Percentiles rank a stretch among this genome's conserved stretches.
phyloP scores from a whole-genome alignment of 371 early-diverging fungal genomes.

The Mortierella sp. region DNA sequence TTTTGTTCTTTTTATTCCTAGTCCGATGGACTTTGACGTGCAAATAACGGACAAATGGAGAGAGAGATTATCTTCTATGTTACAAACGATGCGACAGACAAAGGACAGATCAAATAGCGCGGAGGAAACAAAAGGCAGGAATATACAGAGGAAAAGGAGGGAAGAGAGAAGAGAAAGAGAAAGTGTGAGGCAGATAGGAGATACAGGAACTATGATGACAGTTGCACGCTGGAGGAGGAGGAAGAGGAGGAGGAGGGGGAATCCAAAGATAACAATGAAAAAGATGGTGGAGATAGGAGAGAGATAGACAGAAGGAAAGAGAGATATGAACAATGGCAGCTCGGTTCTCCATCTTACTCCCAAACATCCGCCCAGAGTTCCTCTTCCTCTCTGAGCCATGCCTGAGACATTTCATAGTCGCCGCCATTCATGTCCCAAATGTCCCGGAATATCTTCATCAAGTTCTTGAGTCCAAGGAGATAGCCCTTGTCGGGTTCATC shows the following conservation, averaged over 20 bases:
- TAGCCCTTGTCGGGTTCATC: slow-evolving; percentile 79
- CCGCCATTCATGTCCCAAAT: slow-evolving; percentile 64
- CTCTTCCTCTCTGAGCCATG: slow-evolving; percentile 44
- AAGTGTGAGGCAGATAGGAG: neutral
- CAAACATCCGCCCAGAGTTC: slow-evolving; percentile 50
- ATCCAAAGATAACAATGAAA: neutral
- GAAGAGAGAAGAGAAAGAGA: neutral
- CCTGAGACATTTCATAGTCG: slow-evolving; percentile 35
- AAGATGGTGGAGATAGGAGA: neutral
- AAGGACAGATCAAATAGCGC: no score
- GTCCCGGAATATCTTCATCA: slow-evolving; percentile 74
- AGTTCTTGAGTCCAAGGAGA: slow-evolving; percentile 75
- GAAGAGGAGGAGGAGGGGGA: neutral
- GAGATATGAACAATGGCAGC: neutral
- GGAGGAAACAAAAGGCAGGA: neutral
- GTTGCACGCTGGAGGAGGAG: neutral
- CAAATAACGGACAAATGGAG: no score
- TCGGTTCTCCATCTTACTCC: slow-evolving; percentile 17
- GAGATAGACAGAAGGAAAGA: neutral
- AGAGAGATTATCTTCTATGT: no score
- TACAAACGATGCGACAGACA: no score
- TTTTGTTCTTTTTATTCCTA: neutral
- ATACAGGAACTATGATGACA: slow-evolving; percentile 1
- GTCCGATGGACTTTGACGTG: no score
- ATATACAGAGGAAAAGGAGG: slow-evolving; percentile 8